These are phyloP conservation scores for Lachnellula suecica DNA, from an alignment of 2,329 filamentous ascomycete species.

Conservation along the genomic window DNA sequence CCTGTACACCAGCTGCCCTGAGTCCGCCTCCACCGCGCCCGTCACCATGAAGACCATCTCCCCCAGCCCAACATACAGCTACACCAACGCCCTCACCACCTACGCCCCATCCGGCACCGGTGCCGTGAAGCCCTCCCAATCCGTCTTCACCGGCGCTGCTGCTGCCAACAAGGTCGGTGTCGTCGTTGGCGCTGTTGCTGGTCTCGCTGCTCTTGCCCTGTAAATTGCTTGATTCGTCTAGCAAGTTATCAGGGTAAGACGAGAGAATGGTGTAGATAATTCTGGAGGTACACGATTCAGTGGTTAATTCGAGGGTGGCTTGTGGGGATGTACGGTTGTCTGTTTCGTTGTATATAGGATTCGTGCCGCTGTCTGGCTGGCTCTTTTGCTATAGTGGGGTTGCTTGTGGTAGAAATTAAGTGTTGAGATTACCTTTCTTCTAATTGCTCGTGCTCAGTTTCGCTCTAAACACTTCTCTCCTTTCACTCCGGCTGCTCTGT, in stretches of 20 bases:
- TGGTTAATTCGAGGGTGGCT: too few relatives aligned
- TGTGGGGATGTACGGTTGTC: too few relatives aligned
- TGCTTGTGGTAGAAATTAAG: too few relatives aligned
- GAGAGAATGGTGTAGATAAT: neutral
- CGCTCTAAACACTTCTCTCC: too few relatives aligned
- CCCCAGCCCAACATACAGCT: neutral
- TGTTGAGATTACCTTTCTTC: too few relatives aligned
- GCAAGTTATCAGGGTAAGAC: too few relatives aligned
- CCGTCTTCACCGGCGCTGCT: conserved; percentile 9
- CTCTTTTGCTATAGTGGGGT: too few relatives aligned
- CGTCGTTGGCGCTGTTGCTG: conserved; percentile 7
- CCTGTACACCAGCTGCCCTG: conserved; percentile 18
- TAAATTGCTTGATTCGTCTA: neutral
- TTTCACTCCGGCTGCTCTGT: too few relatives aligned
- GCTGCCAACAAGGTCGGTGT: conserved; percentile 9
- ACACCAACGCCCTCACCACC: conserved; percentile 8
- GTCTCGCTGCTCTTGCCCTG: neutral
- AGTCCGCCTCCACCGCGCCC: neutral
- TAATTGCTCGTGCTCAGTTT: too few relatives aligned
- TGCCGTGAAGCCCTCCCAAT: neutral
- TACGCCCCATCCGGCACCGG: neutral
- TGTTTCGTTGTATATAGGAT: too few relatives aligned
- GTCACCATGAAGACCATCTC: neutral
- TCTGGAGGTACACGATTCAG: neutral
- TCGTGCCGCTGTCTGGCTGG: too few relatives aligned